Evolutionary conservation across 106 monocot species (phyloP).

Genomic region (Agapanthus africanus): DNA sequence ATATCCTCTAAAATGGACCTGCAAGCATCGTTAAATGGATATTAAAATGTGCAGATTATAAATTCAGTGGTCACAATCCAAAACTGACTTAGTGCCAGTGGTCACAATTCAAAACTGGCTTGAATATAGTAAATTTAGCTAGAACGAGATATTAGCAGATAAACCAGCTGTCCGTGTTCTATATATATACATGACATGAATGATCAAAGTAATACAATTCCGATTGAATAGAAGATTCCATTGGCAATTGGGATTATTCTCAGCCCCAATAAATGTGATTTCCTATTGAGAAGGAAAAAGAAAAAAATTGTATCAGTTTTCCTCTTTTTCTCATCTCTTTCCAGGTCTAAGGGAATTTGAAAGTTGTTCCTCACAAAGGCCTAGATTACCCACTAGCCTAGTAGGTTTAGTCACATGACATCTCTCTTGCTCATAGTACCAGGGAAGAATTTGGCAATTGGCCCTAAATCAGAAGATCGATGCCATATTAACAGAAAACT

Average conservation of each 20-base stretch:
- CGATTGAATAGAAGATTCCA: not conserved
- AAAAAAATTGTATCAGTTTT: not conserved
- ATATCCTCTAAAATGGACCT: constrained; percentile 97
- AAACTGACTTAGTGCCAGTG: not conserved
- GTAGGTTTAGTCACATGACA: not conserved
- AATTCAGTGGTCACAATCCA: not conserved
- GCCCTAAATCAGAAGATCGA: too few species aligned
- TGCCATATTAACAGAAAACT: not conserved
- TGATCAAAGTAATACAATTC: not conserved
- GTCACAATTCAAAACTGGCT: not conserved
- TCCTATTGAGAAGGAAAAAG: too few species aligned
- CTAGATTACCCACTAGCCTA: not conserved
- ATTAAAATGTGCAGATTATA: not conserved
- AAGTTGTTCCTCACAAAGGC: not conserved
- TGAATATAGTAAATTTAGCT: not conserved
- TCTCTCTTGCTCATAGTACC: not conserved
- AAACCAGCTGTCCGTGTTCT: not conserved
- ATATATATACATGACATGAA: not conserved
- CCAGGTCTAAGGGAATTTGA: not conserved
- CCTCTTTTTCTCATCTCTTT: not conserved
- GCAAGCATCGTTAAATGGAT: constrained; percentile 2
- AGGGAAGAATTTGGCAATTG: not conserved
- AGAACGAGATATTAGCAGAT: not conserved
- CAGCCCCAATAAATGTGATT: not conserved
- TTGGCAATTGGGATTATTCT: not conserved